Base-by-base conservation (phyloP, 1,139 yeast genomes). In the Yamadazyma diospyri region DNA sequence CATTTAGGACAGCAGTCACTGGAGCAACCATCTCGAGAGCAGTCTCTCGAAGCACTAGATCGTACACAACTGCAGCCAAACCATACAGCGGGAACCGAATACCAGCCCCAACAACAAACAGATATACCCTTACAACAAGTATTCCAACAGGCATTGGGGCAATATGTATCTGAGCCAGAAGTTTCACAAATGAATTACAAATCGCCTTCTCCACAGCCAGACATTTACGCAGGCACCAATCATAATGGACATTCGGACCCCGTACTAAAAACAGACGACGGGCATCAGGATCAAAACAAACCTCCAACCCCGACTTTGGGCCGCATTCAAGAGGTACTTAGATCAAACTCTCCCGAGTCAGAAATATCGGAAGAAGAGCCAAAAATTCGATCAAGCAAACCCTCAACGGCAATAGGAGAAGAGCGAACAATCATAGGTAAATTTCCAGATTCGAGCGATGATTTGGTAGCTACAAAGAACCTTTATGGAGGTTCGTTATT, bases 401-500 rank as follows among this genome's bases (percentile, higher is more conserved):
- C 16, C 20, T 9, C 20, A 18, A 18, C 9, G 20, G 20, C 20
- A 18, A 18, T 18, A 18, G 9, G 6, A 9, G 20, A 6, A 18
- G 9, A 6, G 6, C 9, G 9, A 6, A 18, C 6, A 18, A 6
- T 9, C 20, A 7, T 18, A 7, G 24, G 23, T 19, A 30, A 19
- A 35, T 36, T 5, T 42, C 42, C 29, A 54, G 58, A 35, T 6
- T 59, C 66, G 0, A 46, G 55, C 2, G 66, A 59, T 11, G 67
- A 61, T 24, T 47, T 61, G 20, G 39, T 44, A 7, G 46, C 44
- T 13, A 45, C 59, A 4, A 55, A 51, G 29, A 64, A 64, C 39
- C 36, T 66, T 32, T 69, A 68, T 38, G 72, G 73, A 2, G 73
- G 72, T 2, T 66, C 72, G 5, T 44, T 69, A 22, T 53, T 67